Conservation (phyloP, 495 filamentous ascomycete genomes). For the Wilcoxina mikolae region DNA sequence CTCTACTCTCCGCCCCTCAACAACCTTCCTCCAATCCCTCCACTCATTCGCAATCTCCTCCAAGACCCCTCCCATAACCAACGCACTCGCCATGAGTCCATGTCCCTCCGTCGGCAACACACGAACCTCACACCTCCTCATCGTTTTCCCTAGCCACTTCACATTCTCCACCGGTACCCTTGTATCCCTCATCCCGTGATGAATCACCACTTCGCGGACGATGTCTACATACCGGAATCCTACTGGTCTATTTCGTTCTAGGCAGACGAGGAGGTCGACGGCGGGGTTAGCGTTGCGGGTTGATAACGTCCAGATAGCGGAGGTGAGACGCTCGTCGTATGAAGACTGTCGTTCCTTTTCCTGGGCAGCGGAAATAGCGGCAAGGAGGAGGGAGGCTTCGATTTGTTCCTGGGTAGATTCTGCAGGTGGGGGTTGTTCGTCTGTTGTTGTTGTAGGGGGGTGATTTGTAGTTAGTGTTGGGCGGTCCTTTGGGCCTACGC, state of each 20-base stretch:
- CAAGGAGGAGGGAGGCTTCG: conserved; percentile 34
- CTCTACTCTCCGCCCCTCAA: conserved; percentile 34
- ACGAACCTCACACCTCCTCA: conserved; percentile 82
- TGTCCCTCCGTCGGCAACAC: conserved; percentile 87
- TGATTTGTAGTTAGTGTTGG: neutral
- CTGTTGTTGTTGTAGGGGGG: conserved; percentile 11
- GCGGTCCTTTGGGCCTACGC: neutral
- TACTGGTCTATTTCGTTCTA: conserved; percentile 81
- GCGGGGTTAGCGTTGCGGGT: conserved; percentile 87
- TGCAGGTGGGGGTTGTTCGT: neutral
- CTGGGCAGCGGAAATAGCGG: conserved; percentile 36
- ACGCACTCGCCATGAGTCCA: conserved; percentile 87
- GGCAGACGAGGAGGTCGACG: conserved; percentile 78
- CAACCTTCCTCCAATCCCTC: conserved; percentile 73
- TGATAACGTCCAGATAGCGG: conserved; percentile 87
- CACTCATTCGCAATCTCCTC: conserved; percentile 90
- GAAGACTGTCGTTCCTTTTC: conserved; percentile 58
- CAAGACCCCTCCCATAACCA: conserved; percentile 80
- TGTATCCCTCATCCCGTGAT: conserved; percentile 82
- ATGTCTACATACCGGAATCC: conserved; percentile 97
- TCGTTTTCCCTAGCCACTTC: conserved; percentile 81
- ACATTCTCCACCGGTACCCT: conserved; percentile 92
- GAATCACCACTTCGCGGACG: conserved; percentile 74
- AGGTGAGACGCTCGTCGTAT: conserved; percentile 77
- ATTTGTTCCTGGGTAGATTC: conserved; percentile 19